These are phyloP conservation scores for Phyllosticta citriasiana DNA, from an alignment of 2,329 filamentous ascomycete species.

Conservation along the genomic window DNA sequence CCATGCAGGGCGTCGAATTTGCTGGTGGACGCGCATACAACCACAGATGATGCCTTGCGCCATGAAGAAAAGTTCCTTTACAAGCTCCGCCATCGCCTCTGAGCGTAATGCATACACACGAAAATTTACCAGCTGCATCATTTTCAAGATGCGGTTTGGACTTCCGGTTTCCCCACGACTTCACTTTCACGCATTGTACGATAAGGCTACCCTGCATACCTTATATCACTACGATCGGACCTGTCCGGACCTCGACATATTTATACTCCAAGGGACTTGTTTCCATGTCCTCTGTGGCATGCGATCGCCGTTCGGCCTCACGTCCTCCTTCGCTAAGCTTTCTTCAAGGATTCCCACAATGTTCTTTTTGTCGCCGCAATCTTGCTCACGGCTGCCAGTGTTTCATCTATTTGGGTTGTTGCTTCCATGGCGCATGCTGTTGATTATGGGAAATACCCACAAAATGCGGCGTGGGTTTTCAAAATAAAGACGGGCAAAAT, in stretches of 20 bases:
- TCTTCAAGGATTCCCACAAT: background rate
- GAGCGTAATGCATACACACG: background rate
- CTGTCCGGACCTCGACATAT: background rate
- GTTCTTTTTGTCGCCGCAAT: background rate
- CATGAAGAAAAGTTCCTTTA: background rate
- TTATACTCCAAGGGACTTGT: background rate
- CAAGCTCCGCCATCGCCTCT: background rate
- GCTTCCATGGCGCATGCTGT: background rate
- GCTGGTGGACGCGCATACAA: slow-evolving; percentile 23
- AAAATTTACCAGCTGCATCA: slow-evolving; percentile 1
- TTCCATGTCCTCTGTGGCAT: background rate
- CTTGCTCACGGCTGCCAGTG: background rate
- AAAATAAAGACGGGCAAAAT: background rate
- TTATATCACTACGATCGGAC: background rate
- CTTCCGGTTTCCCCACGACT: background rate
- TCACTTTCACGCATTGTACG: slow-evolving; percentile 9
- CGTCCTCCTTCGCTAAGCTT: background rate
- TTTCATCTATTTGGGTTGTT: background rate
- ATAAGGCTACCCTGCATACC: slow-evolving; percentile 8
- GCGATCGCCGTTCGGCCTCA: background rate
- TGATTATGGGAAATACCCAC: background rate
- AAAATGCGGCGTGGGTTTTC: background rate
- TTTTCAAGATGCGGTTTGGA: background rate
- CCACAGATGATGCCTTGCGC: slow-evolving; percentile 4
- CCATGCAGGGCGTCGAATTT: slow-evolving; percentile 44